Percentiles rank a stretch among this genome's conserved stretches.
phyloP scores from a whole-genome alignment of 352 stramenopile genomes.

The Plasmopara muralis region DNA sequence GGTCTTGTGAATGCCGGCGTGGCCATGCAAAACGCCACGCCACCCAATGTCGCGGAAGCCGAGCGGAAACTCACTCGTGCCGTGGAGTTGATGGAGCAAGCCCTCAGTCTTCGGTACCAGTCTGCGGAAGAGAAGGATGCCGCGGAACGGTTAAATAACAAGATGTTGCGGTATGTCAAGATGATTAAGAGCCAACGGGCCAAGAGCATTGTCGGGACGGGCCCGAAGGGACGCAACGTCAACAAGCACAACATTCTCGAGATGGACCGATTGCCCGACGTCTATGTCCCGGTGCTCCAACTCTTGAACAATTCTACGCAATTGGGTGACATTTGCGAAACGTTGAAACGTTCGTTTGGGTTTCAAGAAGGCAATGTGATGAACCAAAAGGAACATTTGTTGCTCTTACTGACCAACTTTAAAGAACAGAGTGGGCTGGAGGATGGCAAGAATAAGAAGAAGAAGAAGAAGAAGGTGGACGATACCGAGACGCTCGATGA shows the following conservation, averaged over 20 bases:
- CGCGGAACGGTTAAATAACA: slow-evolving; percentile 57
- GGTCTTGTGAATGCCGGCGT: slow-evolving; percentile 67
- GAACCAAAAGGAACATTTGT: slow-evolving; percentile 71
- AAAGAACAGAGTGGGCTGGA: slow-evolving; percentile 63
- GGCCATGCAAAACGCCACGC: slow-evolving; percentile 57
- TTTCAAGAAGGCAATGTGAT: slow-evolving; percentile 89
- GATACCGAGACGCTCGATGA: slow-evolving; percentile 30
- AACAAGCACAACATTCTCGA: slow-evolving; percentile 72
- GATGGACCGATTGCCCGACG: slow-evolving; percentile 45
- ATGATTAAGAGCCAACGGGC: slow-evolving; percentile 78
- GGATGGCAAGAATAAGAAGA: slow-evolving; percentile 29
- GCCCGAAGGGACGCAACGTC: slow-evolving; percentile 20
- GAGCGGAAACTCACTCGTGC: slow-evolving; percentile 57
- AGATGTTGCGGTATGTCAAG: slow-evolving; percentile 81
- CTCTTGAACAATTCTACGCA: slow-evolving; percentile 46
- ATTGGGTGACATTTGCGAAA: slow-evolving; percentile 79
- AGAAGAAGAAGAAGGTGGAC: slow-evolving; percentile 34
- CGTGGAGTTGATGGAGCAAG: slow-evolving; percentile 68
- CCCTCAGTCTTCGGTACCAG: slow-evolving; percentile 63
- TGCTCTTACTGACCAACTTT: slow-evolving; percentile 71
- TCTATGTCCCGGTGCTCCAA: slow-evolving; percentile 60
- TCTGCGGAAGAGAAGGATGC: slow-evolving; percentile 64
- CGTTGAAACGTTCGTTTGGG: slow-evolving; percentile 92
- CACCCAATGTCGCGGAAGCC: slow-evolving; percentile 43
- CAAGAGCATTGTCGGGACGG: slow-evolving; percentile 30